phyloP scores from a whole-genome alignment of 192 early-diverging fungal species.

The Mortierella claussenii region DNA sequence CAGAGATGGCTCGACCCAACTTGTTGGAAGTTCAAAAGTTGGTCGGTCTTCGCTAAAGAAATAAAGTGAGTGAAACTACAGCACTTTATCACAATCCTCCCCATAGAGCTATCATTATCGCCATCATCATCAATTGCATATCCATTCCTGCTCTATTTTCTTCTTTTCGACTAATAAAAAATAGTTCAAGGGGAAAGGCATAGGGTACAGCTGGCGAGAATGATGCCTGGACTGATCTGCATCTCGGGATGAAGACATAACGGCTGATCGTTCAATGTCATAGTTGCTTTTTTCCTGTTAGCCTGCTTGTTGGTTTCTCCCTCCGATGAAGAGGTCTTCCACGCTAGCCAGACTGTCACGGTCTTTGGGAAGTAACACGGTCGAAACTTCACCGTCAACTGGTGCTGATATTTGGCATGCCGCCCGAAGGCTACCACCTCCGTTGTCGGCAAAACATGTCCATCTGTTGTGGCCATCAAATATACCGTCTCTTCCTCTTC shows the following conservation, averaged over 20 bases:
- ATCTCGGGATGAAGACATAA: constrained; percentile 2
- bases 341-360: constrained; percentile 31
- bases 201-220: constrained; percentile 13
- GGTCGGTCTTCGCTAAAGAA: constrained; percentile 63
- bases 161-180: no score
- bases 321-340: constrained; percentile 4
- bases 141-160: no score
- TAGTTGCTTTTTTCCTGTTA: neutral
- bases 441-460: constrained; percentile 22
- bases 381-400: constrained; percentile 9
- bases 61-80: no score
- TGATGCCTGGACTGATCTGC: neutral
- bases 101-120: no score
- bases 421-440: constrained; percentile 20
- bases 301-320: neutral
- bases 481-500: neutral
- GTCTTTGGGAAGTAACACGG: constrained; percentile 5
- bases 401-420: neutral
- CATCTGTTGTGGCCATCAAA: constrained; percentile 17
- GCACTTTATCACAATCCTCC: no score
- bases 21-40: constrained; percentile 64
- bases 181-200: no score
- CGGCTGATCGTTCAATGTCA: constrained; percentile 7
- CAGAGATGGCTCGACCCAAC: constrained; percentile 66
- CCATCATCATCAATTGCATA: no score